Evolutionary conservation across 257 asterid species (phyloP).

Genomic region (Misopates orontium): DNA sequence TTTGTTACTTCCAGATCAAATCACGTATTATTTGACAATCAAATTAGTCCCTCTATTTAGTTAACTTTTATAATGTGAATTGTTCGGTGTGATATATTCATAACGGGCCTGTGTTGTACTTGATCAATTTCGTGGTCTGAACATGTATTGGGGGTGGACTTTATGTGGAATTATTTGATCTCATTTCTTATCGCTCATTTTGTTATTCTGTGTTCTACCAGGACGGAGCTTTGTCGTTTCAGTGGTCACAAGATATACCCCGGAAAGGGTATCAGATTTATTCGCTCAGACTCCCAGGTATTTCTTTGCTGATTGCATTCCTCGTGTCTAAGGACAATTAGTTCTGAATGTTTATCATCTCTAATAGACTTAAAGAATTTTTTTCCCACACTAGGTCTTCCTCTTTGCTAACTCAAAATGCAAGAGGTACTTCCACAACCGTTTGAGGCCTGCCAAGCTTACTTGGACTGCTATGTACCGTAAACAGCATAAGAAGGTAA

Average conservation of each 20-base stretch:
- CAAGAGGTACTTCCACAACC: conserved; percentile 62
- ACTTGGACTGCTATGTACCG: conserved; percentile 65
- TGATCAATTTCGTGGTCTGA: not conserved
- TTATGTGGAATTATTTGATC: too few relatives aligned
- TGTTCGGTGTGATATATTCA: not conserved
- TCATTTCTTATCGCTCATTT: too few relatives aligned
- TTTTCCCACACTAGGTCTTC: conserved; percentile 40
- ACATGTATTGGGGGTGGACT: too few relatives aligned
- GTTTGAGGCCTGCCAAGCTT: conserved; percentile 61
- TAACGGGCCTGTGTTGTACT: not conserved
- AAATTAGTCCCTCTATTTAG: too few relatives aligned
- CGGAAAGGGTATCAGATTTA: conserved; percentile 74
- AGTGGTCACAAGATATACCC: conserved; percentile 87
- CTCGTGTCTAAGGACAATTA: not conserved
- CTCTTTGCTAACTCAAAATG: conserved; percentile 61
- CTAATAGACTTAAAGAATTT: too few relatives aligned
- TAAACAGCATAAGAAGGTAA: conserved; percentile 62
- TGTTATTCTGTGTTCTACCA: conserved; percentile 13
- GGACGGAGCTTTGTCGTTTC: conserved; percentile 83
- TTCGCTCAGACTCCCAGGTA: conserved; percentile 79
- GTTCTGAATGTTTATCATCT: not conserved
- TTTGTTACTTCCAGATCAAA: too few relatives aligned
- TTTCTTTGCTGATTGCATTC: not conserved
- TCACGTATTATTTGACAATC: too few relatives aligned
- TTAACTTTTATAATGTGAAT: too few relatives aligned